These are phyloP conservation scores for Marchantia paleacea DNA, from an alignment of 225 moss, liverwort and hornwort species.

Conservation along the genomic window DNA sequence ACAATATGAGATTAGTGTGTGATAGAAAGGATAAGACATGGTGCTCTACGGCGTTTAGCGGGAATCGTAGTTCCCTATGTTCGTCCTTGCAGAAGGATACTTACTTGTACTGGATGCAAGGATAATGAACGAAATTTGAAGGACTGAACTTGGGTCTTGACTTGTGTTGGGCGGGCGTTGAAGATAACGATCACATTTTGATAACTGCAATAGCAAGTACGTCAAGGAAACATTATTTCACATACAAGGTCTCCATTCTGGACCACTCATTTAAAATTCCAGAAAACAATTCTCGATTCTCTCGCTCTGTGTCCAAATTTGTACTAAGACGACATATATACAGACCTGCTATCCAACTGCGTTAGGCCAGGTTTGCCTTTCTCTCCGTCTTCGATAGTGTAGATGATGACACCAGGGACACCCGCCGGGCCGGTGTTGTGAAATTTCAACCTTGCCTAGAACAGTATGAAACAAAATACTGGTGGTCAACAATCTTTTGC, in stretches of 20 bases:
- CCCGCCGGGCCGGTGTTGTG: constrained; percentile 69
- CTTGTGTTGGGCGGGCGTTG: constrained; percentile 65
- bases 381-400: constrained; percentile 68
- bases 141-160: constrained; percentile 46
- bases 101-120: constrained; percentile 70
- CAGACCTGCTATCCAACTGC: constrained; percentile 69
- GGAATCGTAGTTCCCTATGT: too few relatives aligned
- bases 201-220: constrained; percentile 38
- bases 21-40: too few relatives aligned
- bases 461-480: background rate
- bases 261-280: background rate
- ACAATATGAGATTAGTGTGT: background rate
- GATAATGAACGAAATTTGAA: constrained; percentile 49
- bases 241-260: too few relatives aligned
- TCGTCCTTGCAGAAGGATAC: background rate
- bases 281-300: background rate
- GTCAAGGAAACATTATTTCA: background rate
- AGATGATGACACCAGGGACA: constrained; percentile 61
- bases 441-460: constrained; percentile 67
- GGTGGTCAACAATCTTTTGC: too few relatives aligned
- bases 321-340: too few relatives aligned
- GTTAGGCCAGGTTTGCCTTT: constrained; percentile 64
- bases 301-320: background rate
- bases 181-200: constrained; percentile 60
- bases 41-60: background rate